Percentiles rank a stretch among this genome's conserved stretches.
These are phyloP conservation scores for Irpex lacteus DNA, from an alignment of 1,284 basidiomycete genomes.

Conservation along the genomic window DNA sequence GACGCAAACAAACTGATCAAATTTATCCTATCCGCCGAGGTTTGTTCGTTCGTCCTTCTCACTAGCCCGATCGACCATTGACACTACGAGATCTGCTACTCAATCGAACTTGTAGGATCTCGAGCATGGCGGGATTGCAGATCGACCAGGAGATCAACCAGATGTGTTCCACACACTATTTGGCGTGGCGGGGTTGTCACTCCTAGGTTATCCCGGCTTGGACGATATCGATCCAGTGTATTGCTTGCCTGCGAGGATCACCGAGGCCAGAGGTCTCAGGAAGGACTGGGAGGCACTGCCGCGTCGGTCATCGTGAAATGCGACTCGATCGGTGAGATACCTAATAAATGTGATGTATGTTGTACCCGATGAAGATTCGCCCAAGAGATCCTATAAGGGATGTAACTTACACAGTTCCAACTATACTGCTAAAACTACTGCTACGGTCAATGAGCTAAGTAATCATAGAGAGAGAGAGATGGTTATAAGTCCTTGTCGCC, in stretches of 20 bases:
- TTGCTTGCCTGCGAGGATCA: slow-evolving; percentile 87
- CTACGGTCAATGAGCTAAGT: no score
- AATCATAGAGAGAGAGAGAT: no score
- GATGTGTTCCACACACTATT: slow-evolving; percentile 98
- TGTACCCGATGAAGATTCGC: no score
- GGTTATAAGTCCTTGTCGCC: no score
- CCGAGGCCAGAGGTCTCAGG: slow-evolving; percentile 63
- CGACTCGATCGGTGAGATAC: not conserved
- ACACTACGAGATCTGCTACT: slow-evolving; percentile 1
- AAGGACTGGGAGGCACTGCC: slow-evolving; percentile 69
- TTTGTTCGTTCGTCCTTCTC: slow-evolving; percentile 29
- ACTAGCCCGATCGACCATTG: not conserved
- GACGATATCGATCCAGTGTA: slow-evolving; percentile 91
- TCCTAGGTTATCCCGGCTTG: slow-evolving; percentile 86
- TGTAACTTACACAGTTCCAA: no score
- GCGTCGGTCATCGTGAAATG: slow-evolving; percentile 16
- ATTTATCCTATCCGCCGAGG: slow-evolving; percentile 91
- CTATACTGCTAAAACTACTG: no score
- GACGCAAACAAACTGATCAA: slow-evolving; percentile 75
- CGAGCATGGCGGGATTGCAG: slow-evolving; percentile 92
- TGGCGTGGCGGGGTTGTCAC: slow-evolving; percentile 87
- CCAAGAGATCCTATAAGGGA: no score
- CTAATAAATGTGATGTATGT: not conserved
- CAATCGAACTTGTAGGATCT: slow-evolving; percentile 56
- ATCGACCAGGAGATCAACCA: slow-evolving; percentile 89